Conservation (phyloP, 768 basidiomycete genomes). For the Boletus bicolor region DNA sequence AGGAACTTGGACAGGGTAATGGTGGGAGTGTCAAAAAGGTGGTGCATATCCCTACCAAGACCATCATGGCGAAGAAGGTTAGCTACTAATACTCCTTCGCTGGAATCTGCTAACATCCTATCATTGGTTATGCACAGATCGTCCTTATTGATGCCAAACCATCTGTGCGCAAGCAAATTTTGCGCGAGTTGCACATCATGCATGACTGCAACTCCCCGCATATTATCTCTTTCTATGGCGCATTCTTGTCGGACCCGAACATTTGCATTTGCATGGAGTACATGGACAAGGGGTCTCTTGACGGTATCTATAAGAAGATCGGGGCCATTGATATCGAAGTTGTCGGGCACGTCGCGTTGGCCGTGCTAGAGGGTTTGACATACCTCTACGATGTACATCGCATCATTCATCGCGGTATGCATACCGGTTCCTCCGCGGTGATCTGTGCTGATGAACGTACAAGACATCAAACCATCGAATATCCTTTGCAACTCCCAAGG, state of each 20-base stretch:
- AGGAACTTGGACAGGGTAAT: conserved; percentile 93
- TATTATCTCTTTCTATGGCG: conserved; percentile 97
- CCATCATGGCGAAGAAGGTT: conserved; percentile 98
- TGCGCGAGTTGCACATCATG: conserved; percentile 98
- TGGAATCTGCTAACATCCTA: background rate
- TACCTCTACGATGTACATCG: conserved; percentile 97
- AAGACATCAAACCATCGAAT: conserved; percentile 97
- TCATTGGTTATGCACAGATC: conserved; percentile 50
- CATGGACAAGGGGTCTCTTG: conserved; percentile 92
- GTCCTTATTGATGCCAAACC: conserved; percentile 97
- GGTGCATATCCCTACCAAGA: conserved; percentile 85
- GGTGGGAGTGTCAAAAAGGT: conserved; percentile 98
- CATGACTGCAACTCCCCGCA: conserved; percentile 91
- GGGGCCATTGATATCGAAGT: conserved; percentile 92
- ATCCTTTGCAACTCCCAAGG: conserved; percentile 93
- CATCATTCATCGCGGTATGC: conserved; percentile 95
- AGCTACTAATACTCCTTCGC: conserved; percentile 21
- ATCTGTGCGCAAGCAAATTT: conserved; percentile 93
- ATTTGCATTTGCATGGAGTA: conserved; percentile 99
- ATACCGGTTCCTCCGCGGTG: background rate
- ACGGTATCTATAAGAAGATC: conserved; percentile 94
- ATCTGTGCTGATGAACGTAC: conserved; percentile 15
- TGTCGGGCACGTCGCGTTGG: conserved; percentile 90
- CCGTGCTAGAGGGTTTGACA: conserved; percentile 91
- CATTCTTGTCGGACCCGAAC: conserved; percentile 94